A percentile compares a stretch with the other conserved stretches of the same genome.
Conservation (phyloP, 1,284 basidiomycete genomes). For the Rhizoctonia solani region DNA sequence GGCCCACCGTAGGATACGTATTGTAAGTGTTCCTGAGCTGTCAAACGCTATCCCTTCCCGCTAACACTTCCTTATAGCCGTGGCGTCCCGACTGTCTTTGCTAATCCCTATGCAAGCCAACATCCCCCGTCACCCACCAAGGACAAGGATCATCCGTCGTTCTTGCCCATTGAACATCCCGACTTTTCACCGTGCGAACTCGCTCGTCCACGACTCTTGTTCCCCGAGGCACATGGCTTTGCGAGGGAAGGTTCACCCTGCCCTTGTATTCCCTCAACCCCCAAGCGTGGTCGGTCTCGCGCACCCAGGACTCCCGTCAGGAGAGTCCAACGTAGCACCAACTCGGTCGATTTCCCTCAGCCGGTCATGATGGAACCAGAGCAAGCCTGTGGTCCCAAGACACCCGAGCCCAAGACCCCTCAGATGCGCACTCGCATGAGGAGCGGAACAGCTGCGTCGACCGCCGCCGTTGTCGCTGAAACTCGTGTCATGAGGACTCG, state of each 20-base stretch:
- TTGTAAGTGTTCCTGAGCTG: slow-evolving; percentile 34
- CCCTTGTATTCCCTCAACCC: slow-evolving; percentile 6
- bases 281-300: neutral
- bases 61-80: slow-evolving; percentile 27
- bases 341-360: no score
- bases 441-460: neutral
- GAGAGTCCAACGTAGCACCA: slow-evolving; percentile 7
- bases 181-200: slow-evolving; percentile 37
- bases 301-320: slow-evolving; percentile 4
- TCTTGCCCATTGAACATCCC: slow-evolving; percentile 37
- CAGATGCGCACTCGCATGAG: neutral
- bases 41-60: neutral
- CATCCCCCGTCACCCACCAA: slow-evolving; percentile 25
- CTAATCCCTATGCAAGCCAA: slow-evolving; percentile 34
- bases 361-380: neutral
- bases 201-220: slow-evolving; percentile 34
- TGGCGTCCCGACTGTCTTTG: slow-evolving; percentile 36
- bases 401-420: slow-evolving; percentile 19
- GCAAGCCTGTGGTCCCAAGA: slow-evolving; percentile 9
- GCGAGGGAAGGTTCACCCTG: neutral
- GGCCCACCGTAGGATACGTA: slow-evolving; percentile 37
- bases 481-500: slow-evolving; percentile 23
- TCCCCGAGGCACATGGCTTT: slow-evolving; percentile 27
- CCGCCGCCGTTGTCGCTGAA: neutral
- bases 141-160: slow-evolving; percentile 29